Evolutionary conservation across 345 rosid species (phyloP), one percentile per base, ranked within the genome.

Genomic region (Gossypium sturtianum): DNA sequence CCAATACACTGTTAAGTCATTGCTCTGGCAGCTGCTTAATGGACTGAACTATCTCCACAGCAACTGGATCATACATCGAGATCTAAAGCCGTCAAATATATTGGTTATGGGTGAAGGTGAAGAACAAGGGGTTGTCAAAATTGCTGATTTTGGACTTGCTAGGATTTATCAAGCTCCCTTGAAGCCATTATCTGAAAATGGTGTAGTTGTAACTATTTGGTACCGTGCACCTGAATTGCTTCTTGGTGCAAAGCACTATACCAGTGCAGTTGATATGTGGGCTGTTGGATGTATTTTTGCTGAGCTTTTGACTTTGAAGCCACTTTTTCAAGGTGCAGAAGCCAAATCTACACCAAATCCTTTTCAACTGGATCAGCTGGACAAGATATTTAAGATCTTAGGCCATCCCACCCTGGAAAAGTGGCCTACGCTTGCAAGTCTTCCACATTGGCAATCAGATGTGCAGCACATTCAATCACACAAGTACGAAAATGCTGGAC

Each of bases 231-330:
- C 99, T 1, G 99, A 96, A 81, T 83, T 96, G 84, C 98, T 96
- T 71, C 93, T 96, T 56, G 98, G 99, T 47, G 97, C 97, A 1
- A 96, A 96, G 87, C 99, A 96, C 80, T 96, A 96, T 69, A 95
- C 97, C 0, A 93, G 98, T 47, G 97, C 98, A 16, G 98, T 95
- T 53, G 99, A 95, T 76, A 93, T 88, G 94, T 95, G 98, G 98
- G 99, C 99, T 4, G 89, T 96, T 51, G 99, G 99, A 47, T 96
- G 99, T 87, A 93, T 96, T 72, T 96, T 96, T 72, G 99, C 99
- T 5, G 99, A 93, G 57, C 89, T 93, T 78, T 84, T 95, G 82
- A 93, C 99, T 66, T 86, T 95, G 80, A 96, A 93, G 86, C 99
- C 99, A 3, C 86, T 95, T 70, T 95, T 95, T 77, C 98, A 95